Percentiles rank a stretch among this genome's conserved stretches.
phyloP scores from a whole-genome alignment of 2,329 filamentous ascomycete species.

The Huntiella abstrusa region DNA sequence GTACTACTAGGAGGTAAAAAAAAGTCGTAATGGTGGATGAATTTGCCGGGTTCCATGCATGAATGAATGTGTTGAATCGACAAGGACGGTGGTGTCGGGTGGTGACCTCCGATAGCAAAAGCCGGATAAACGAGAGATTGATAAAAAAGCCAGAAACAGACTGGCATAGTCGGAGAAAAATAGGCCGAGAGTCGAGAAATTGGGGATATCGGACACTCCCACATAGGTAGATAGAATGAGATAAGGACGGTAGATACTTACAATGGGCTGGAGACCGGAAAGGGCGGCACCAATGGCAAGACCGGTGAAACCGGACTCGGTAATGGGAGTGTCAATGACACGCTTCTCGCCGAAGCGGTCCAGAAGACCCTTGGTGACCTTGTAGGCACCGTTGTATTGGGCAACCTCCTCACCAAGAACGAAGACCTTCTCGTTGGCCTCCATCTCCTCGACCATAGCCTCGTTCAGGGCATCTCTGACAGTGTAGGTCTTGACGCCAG shows the following conservation, averaged over 20 bases:
- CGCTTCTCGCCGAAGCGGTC: slow-evolving; percentile 95
- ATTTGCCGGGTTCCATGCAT: too few species aligned
- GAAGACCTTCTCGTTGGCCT: slow-evolving; percentile 86
- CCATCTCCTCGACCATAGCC: slow-evolving; percentile 92
- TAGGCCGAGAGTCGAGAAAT: not conserved
- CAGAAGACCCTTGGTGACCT: slow-evolving; percentile 93
- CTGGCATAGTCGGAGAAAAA: not conserved
- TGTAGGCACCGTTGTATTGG: slow-evolving; percentile 99
- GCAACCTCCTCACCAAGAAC: slow-evolving; percentile 94
- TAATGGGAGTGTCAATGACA: slow-evolving; percentile 97
- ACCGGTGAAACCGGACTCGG: slow-evolving; percentile 87
- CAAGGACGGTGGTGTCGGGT: too few species aligned
- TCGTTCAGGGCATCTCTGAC: slow-evolving; percentile 96
- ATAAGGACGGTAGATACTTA: slow-evolving; percentile 31
- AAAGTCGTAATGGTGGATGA: too few species aligned
- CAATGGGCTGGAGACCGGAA: slow-evolving; percentile 81
- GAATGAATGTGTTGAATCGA: too few species aligned
- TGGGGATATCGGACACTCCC: not conserved
- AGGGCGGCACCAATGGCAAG: slow-evolving; percentile 87
- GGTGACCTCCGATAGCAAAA: not conserved
- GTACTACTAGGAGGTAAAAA: too few species aligned
- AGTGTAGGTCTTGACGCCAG: slow-evolving; percentile 74
- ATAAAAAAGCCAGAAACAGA: not conserved
- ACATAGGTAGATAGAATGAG: not conserved
- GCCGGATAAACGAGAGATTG: not conserved